These are phyloP conservation scores for Cardamine chenopodiifolia DNA, from an alignment of 345 rosid species.

Conservation along the genomic window DNA sequence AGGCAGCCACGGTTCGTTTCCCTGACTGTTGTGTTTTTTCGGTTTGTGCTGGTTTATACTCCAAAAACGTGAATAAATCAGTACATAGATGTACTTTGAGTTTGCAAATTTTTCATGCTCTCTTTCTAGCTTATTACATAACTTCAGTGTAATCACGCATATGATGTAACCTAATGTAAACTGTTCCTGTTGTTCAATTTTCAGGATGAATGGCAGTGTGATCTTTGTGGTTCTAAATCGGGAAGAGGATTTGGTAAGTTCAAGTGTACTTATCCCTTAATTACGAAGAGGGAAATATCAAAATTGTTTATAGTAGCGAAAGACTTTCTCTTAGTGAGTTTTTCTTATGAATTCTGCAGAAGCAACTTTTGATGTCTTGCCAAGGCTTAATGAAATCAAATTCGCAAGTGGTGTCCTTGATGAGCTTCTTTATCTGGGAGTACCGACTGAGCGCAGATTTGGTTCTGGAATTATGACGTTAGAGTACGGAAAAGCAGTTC, in stretches of 20 bases:
- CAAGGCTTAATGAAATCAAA: conserved; percentile 94
- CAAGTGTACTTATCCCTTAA: background rate
- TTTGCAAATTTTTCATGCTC: background rate
- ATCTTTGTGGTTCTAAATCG: conserved; percentile 84
- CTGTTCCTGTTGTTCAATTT: background rate
- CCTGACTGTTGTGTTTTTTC: background rate
- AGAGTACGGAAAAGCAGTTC: conserved; percentile 91
- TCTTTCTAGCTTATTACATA: conserved; percentile 1
- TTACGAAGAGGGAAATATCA: background rate
- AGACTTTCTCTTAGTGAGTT: conserved; percentile 11
- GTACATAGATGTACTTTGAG: background rate
- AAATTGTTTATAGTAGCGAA: background rate
- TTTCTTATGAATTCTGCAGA: conserved; percentile 53
- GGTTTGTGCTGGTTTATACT: background rate
- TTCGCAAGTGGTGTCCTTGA: conserved; percentile 95
- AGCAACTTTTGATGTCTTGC: conserved; percentile 94
- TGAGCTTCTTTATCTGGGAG: conserved; percentile 85
- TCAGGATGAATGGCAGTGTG: conserved; percentile 98
- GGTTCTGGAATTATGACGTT: conserved; percentile 80
- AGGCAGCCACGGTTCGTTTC: conserved; percentile 86
- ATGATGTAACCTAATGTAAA: background rate
- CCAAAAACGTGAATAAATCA: background rate
- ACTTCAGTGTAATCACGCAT: background rate
- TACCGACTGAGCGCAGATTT: conserved; percentile 81
- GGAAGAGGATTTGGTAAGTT: conserved; percentile 99